Evolutionary conservation across 2,329 filamentous ascomycete genomes (phyloP), one percentile per base, ranked within the genome.

Genomic region (Shiraia sp.): DNA sequence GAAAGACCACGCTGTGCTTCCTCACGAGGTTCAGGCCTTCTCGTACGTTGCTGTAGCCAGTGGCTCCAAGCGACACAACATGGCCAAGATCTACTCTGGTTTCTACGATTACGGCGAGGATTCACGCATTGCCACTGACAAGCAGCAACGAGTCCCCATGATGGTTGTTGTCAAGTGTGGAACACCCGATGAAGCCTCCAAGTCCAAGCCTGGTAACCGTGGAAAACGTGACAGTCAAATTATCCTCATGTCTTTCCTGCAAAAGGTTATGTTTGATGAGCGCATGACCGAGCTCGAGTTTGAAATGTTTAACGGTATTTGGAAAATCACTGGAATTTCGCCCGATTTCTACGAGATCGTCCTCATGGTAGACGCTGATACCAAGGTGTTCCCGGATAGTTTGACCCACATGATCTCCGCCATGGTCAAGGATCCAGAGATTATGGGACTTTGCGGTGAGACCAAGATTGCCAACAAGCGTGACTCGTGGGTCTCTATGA

Each of bases 201-300:
- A 87, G 59, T 79, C 87, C 42, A 99, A 99, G 73, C 90, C 95
- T 10, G 93, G 93, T 59, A 99, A 99, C 73, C 84, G 93, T 73
- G 95, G 93, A 72, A 99, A 99, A 79, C 89, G 93, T 68, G 93
- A 99, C 79, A 96, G 90, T 76, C 93, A 99, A 71, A 96, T 99
- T 64, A 93, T 99, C 58, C 80, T 99, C 55, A 99, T 99, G 93
- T 96, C 91, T 4, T 99, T 99, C 79, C 76, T 99, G 57, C 93
- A 99, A 68, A 99, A 99, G 76, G 93, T 99, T 65, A 99, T 99
- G 93, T 99, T 99, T 62, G 93, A 99, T 68, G 95, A 99, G 74
- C 88, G 93, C 49, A 99, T 99, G 93, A 99, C 95, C 13, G 92
- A 99, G 71, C 85, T 99, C 37, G 93, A 99, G 70, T 99, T 90